Evolutionary conservation across 176 grass and related monocot species (phyloP).

Genomic region (Aegilops umbellulata): DNA sequence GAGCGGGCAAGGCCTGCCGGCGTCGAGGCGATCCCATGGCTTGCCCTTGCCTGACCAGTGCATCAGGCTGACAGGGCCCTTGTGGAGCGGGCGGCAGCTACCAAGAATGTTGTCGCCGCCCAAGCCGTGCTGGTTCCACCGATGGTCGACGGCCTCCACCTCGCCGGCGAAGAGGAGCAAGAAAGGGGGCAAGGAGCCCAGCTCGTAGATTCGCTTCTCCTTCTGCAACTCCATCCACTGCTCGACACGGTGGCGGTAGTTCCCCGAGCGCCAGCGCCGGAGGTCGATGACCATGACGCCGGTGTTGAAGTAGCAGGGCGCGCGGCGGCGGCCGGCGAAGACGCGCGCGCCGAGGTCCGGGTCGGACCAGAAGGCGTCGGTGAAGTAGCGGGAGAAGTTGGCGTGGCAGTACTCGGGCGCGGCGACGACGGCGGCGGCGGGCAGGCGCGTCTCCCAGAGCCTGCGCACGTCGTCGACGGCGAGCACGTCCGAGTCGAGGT

Average conservation of each 20-base stretch:
- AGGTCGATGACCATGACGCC: slow-evolving; percentile 77
- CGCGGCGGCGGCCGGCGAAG: slow-evolving; percentile 37
- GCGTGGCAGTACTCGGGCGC: slow-evolving; percentile 72
- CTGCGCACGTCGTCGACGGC: slow-evolving; percentile 62
- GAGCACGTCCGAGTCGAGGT: slow-evolving; percentile 77
- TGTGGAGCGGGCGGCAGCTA: slow-evolving; percentile 80
- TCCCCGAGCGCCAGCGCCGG: slow-evolving; percentile 61
- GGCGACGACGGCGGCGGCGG: slow-evolving; percentile 53
- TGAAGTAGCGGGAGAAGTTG: slow-evolving; percentile 70
- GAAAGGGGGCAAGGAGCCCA: slow-evolving; percentile 83
- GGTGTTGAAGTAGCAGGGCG: slow-evolving; percentile 74
- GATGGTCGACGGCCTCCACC: slow-evolving; percentile 77
- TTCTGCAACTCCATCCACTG: slow-evolving; percentile 81
- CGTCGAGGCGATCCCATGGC: slow-evolving; percentile 81
- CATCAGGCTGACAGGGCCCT: slow-evolving; percentile 82
- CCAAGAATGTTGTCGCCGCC: slow-evolving; percentile 87
- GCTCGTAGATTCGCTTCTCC: slow-evolving; percentile 78
- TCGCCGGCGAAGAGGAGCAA: slow-evolving; percentile 82
- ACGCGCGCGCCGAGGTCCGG: slow-evolving; percentile 35
- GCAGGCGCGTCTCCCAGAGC: slow-evolving; percentile 62
- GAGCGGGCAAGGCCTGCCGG: slow-evolving; percentile 62
- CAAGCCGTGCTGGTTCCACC: slow-evolving; percentile 96
- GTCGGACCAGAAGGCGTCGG: slow-evolving; percentile 67
- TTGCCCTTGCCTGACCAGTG: slow-evolving; percentile 95
- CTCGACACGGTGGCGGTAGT: slow-evolving; percentile 71